Percentiles rank a stretch among this genome's conserved stretches.
Evolutionary conservation across 2,329 filamentous ascomycete species (phyloP).

Genomic region (Sclerotinia subarctica): DNA sequence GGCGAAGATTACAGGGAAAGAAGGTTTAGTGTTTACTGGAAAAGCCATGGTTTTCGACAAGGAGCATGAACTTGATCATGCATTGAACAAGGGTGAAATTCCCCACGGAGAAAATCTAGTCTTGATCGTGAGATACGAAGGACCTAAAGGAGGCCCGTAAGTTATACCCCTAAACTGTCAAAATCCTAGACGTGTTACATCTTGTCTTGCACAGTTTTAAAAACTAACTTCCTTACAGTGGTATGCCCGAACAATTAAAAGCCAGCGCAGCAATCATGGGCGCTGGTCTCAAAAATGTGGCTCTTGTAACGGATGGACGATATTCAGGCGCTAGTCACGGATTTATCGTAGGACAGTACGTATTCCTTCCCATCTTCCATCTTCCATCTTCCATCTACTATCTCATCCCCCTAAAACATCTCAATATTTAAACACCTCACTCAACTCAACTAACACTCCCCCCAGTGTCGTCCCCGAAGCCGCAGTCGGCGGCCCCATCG

Average conservation of each 20-base stretch:
- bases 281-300: constrained; percentile 80
- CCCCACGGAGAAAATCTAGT: constrained; percentile 78
- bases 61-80: constrained; percentile 72
- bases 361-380: neutral
- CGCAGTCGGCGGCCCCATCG: constrained; percentile 83
- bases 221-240: constrained; percentile 38
- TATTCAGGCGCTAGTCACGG: constrained; percentile 74
- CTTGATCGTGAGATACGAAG: constrained; percentile 88
- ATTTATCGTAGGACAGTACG: constrained; percentile 80
- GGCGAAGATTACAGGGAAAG: constrained; percentile 95
- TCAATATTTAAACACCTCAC: neutral
- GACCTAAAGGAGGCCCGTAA: constrained; percentile 78
- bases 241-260: constrained; percentile 93
- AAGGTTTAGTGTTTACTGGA: constrained; percentile 78
- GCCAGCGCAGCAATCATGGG: constrained; percentile 91
- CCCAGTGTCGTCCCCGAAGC: constrained; percentile 75
- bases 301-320: constrained; percentile 86
- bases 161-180: neutral
- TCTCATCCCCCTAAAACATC: too few species aligned
- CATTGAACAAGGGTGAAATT: constrained; percentile 66
- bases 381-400: too few species aligned
- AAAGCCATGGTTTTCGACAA: constrained; percentile 83
- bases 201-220: neutral
- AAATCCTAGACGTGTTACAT: too few species aligned
- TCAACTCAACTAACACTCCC: neutral